Conservation (phyloP, 2,329 filamentous ascomycete genomes). For the Diaporthe helianthi region DNA sequence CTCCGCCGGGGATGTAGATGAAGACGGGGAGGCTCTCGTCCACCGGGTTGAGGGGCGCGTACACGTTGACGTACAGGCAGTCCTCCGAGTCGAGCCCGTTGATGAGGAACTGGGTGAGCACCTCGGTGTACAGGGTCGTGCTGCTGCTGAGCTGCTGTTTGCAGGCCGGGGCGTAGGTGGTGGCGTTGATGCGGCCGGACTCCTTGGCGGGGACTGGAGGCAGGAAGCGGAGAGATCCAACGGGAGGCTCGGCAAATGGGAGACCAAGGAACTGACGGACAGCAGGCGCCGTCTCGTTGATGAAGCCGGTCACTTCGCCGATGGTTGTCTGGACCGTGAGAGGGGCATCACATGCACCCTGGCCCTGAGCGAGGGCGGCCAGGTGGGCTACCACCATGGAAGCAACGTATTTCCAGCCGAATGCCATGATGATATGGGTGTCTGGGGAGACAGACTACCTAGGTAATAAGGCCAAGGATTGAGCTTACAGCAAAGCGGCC, state of each 20-base stretch:
- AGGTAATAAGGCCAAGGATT: rapidly evolving
- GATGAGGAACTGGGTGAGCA: slow-evolving; percentile 23
- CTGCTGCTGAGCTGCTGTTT: slow-evolving; percentile 6
- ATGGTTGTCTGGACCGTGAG: slow-evolving; percentile 9
- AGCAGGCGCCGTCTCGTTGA: neutral
- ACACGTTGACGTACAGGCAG: slow-evolving; percentile 29
- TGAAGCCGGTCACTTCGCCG: slow-evolving; percentile 11
- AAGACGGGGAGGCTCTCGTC: slow-evolving; percentile 6
- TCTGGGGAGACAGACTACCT: neutral
- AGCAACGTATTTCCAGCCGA: neutral
- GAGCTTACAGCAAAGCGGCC: neutral
- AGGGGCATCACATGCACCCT: neutral
- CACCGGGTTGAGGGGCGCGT: neutral
- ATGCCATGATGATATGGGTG: neutral
- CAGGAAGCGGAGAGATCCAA: slow-evolving; percentile 15
- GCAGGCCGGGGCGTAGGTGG: neutral
- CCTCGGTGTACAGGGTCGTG: neutral
- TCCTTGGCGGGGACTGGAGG: neutral
- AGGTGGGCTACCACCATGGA: slow-evolving; percentile 4
- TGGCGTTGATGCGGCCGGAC: neutral
- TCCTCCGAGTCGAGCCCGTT: slow-evolving; percentile 27
- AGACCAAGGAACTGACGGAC: slow-evolving; percentile 20
- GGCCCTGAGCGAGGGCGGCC: neutral
- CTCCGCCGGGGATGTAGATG: slow-evolving; percentile 26
- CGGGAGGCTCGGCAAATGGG: slow-evolving; percentile 11